Base-by-base conservation (phyloP, 805 yeast species). In the Yamadazyma takamatsuzukensis region DNA sequence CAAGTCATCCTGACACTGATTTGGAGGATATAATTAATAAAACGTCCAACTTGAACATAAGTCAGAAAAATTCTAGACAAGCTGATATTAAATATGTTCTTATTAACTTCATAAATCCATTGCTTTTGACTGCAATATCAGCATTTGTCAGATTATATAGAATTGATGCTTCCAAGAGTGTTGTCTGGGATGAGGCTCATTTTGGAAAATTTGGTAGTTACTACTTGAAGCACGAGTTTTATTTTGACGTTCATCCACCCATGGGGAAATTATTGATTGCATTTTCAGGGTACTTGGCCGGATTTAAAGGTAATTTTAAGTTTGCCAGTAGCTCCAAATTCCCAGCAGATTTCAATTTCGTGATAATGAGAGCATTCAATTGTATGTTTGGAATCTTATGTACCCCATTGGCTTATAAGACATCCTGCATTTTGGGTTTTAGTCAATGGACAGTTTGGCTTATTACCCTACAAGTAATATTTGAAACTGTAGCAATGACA, bases 161-260 rank as follows among this genome's bases (percentile, higher is more conserved):
- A 41, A 82, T 90, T 45, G 83, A 84, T 34, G 67, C 72, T 36
- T 83, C 86, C 40, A 68, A 74, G 36, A 69, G 73, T 35, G 97
- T 93, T 18, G 93, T 93, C 15, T 89, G 97, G 97, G 97, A 88
- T 62, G 97, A 88, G 56, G 97, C 96, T 25, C 96, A 89, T 65
- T 90, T 90, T 59, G 98, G 97, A 32, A 93, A 90, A 57, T 90
- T 90, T 56, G 97, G 97, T 19, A 81, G 96, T 9, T 82, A 86
- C 56, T 90, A 90, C 59, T 68, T 90, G 41, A 80, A 67, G 45
- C 93, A 86, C 47, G 95, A 86, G 50, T 87, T 84, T 55, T 90
- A 89, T 59, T 94, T 86, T 55, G 98, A 90, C 60, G 96, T 90
- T 21, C 98, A 90, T 61, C 98, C 98, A 30, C 98, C 98, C 2